Evolutionary conservation across 257 asterid species (phyloP).

Genomic region (Solanum sparsipilum): DNA sequence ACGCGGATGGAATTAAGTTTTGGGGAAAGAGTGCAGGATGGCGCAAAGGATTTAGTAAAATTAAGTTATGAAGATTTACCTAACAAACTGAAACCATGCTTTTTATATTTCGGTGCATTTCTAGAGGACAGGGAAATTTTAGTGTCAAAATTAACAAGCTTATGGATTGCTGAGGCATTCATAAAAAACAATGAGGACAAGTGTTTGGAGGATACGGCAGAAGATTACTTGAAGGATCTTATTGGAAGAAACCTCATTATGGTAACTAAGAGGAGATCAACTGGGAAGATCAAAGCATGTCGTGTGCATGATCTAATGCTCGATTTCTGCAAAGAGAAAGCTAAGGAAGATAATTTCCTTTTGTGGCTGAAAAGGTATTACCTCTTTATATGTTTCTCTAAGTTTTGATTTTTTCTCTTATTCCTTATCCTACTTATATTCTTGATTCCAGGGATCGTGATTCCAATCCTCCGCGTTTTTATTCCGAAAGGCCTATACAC

Average conservation of each 20-base stretch:
- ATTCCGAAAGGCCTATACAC: neutral
- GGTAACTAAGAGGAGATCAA: neutral
- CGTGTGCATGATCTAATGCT: neutral
- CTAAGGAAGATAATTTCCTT: neutral
- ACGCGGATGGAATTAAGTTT: neutral
- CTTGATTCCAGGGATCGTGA: neutral
- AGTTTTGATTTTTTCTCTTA: neutral
- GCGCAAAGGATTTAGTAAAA: neutral
- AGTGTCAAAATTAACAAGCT: neutral
- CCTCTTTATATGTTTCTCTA: neutral
- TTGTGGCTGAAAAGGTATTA: neutral
- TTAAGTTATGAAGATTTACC: conserved; percentile 23
- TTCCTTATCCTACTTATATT: neutral
- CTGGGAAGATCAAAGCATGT: neutral
- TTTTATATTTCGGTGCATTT: neutral
- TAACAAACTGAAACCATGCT: conserved; percentile 6
- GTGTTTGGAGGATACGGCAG: neutral
- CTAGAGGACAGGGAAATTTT: neutral
- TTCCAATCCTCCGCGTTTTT: neutral
- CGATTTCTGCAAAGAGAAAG: neutral
- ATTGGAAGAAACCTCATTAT: neutral
- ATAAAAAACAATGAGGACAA: neutral
- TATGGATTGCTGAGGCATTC: neutral
- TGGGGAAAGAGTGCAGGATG: neutral
- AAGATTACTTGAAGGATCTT: neutral